Percentiles rank a stretch among this genome's conserved stretches.
Conservation (phyloP, 768 basidiomycete genomes). For the Lentinus brumalis region DNA sequence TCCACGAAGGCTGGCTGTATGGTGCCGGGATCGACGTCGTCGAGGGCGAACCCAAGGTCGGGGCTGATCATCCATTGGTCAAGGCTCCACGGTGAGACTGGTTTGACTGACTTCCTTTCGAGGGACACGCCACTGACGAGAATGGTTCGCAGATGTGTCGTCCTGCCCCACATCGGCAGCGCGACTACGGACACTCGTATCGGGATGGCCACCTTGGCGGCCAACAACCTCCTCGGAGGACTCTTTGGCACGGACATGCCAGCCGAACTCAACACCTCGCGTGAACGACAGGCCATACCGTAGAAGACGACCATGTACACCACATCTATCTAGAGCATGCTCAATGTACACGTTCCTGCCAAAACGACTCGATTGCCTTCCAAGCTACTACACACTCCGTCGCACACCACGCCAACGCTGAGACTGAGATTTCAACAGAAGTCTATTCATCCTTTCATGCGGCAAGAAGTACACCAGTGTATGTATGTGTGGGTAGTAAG, state of each 20-base stretch:
- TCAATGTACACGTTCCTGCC: no score
- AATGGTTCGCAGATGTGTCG: slow-evolving; percentile 55
- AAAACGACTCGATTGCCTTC: no score
- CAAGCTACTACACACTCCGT: no score
- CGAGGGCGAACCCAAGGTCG: slow-evolving; percentile 84
- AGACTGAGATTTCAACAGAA: not conserved
- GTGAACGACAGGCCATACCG: not conserved
- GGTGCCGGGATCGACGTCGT: slow-evolving; percentile 94
- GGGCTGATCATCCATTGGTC: slow-evolving; percentile 75
- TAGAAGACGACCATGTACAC: not conserved
- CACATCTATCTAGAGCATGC: not conserved
- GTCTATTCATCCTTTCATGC: not conserved
- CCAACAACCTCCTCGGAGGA: slow-evolving; percentile 65
- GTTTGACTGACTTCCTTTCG: not conserved
- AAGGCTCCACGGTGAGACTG: slow-evolving; percentile 66
- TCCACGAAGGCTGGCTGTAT: slow-evolving; percentile 80
- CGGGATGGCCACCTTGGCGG: slow-evolving; percentile 80
- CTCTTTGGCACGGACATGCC: slow-evolving; percentile 56
- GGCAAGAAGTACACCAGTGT: not conserved
- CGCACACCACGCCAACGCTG: no score
- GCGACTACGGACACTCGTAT: slow-evolving; percentile 84
- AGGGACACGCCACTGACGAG: not conserved
- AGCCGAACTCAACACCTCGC: slow-evolving; percentile 39
- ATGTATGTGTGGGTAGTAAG: not conserved
- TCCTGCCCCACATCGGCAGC: slow-evolving; percentile 90